Evolutionary conservation across 1,284 basidiomycete genomes (phyloP), one percentile per base, ranked within the genome.

Genomic region (Malassezia nana): DNA sequence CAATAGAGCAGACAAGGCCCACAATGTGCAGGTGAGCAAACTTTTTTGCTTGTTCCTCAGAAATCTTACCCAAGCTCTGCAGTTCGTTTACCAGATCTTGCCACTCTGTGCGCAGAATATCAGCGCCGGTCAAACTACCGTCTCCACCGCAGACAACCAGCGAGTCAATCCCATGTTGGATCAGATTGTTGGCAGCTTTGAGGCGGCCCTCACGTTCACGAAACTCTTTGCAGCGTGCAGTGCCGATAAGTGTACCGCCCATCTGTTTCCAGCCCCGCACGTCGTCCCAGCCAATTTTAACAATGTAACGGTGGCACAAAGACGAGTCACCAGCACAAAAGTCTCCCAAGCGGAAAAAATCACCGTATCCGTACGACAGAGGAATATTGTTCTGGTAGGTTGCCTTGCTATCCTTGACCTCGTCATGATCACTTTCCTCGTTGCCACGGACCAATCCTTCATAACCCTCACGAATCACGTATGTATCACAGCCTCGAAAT

Each of bases 241-340:
- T 94, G 12, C 94, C 92, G 67, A 95, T 95, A 46, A 98, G 79
- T 0, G 92, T 98, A 44, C 92, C 94, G 54, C 94, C 94, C 35
- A 67, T 61, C 51, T 65, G 82, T 69, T 92, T 85, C 89, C 91
- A 98, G 5, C 89, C 88, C 29, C 89, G 80, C 22, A 96, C 92
- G 76, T 98, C 94, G 72, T 98, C 94, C 87, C 92, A 98, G 4
- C 92, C 94, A 3, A 95, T 91, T 57, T 89, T 81, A 41, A 98
- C 85, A 69, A 98, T 96, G 77, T 96, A 91, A 45, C 86, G 80
- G 1, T 90, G 90, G n/a, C 20, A 16, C 6, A 25, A 38, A 2
- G 16, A 24, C 1, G 31, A 35, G 13, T 47, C 45, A 72, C 62
- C 47, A 15, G 18, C 46, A 16, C 29, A 15, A 22, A 40, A 25